These are phyloP conservation scores for Trametes elegans DNA, from an alignment of 768 basidiomycete genomes.

Conservation along the genomic window DNA sequence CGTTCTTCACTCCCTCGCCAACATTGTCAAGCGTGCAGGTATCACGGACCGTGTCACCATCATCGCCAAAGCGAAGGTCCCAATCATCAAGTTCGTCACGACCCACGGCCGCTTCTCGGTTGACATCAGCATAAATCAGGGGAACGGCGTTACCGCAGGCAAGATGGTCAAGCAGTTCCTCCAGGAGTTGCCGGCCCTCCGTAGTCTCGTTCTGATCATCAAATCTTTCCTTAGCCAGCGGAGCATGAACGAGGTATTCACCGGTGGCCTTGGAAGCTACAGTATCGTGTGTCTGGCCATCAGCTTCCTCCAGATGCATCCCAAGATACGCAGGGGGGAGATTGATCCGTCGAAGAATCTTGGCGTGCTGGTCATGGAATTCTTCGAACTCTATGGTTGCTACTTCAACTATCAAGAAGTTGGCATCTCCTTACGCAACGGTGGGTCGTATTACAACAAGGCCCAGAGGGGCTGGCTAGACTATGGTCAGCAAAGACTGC, in stretches of 20 bases:
- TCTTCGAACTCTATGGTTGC: conserved; percentile 92
- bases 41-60: conserved; percentile 83
- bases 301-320: conserved; percentile 96
- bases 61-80: conserved; percentile 92
- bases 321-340: conserved; percentile 85
- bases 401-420: conserved; percentile 90
- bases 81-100: conserved; percentile 94
- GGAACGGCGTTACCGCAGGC: conserved; percentile 77
- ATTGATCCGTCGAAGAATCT: conserved; percentile 86
- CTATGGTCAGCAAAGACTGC: conserved; percentile 48
- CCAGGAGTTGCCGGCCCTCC: conserved; percentile 71
- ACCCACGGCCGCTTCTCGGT: conserved; percentile 79
- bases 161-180: conserved; percentile 81
- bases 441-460: conserved; percentile 90
- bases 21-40: conserved; percentile 66
- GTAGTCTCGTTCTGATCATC: conserved; percentile 80
- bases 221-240: conserved; percentile 90
- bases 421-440: conserved; percentile 84
- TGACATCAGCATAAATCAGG: conserved; percentile 93
- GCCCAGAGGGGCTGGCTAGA: conserved; percentile 78
- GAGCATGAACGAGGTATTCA: conserved; percentile 97
- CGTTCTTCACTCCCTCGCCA: conserved; percentile 76
- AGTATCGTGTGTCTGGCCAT: conserved; percentile 91
- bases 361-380: conserved; percentile 94
- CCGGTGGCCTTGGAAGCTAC: conserved; percentile 92